phyloP scores from a whole-genome alignment of 1,139 yeast genomes.

The Blastobotrys serpentis region DNA sequence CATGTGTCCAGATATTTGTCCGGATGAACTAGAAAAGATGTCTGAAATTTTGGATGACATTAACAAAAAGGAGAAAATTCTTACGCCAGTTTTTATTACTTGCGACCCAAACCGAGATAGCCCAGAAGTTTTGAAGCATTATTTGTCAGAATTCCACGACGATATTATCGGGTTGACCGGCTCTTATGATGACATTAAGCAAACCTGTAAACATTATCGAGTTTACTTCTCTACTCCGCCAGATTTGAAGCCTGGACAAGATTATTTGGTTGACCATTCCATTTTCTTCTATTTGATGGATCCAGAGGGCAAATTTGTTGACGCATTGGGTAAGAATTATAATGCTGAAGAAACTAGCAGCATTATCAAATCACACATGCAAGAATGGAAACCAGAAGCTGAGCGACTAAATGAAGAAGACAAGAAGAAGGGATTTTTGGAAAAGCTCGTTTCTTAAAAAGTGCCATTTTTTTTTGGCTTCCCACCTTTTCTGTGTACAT shows the following conservation, averaged over 20 bases:
- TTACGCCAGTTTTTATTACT: constrained; percentile 87
- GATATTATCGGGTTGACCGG: constrained; percentile 90
- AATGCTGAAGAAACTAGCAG: constrained; percentile 76
- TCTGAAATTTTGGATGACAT: constrained; percentile 67
- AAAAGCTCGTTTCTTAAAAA: constrained; percentile 1
- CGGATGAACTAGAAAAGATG: constrained; percentile 91
- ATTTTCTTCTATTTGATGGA: constrained; percentile 96
- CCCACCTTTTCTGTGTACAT: constrained; percentile 1
- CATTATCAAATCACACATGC: constrained; percentile 72
- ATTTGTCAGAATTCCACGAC: constrained; percentile 84
- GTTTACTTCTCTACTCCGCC: constrained; percentile 97
- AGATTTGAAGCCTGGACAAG: constrained; percentile 90
- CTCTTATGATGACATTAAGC: constrained; percentile 76
- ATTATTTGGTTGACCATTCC: constrained; percentile 93
- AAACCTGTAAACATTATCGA: constrained; percentile 80
- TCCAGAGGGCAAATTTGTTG: constrained; percentile 92
- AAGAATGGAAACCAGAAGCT: constrained; percentile 63
- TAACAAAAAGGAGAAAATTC: constrained; percentile 50
- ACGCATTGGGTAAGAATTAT: constrained; percentile 89
- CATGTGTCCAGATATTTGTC: constrained; percentile 97
- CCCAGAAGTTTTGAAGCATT: constrained; percentile 76
- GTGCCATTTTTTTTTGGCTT: too few species aligned
- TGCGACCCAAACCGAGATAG: constrained; percentile 96
- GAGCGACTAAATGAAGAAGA: not conserved
- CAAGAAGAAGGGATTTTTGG: constrained; percentile 1